Base-by-base conservation (phyloP, 345 rosid genomes). In the Linum trigynum region DNA sequence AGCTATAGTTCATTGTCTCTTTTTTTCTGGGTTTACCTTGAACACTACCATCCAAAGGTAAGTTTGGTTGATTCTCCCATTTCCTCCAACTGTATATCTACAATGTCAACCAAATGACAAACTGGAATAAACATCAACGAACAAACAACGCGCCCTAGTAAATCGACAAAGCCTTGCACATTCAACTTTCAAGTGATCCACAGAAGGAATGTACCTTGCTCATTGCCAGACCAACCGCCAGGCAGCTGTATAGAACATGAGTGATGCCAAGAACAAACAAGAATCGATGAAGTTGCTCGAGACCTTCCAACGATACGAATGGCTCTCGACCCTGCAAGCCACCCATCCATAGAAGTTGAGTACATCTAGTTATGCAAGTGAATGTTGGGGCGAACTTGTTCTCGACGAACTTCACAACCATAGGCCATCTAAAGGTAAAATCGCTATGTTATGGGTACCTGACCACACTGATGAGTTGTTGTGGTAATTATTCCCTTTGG, bases 1-100 rank as follows among this genome's bases (percentile, higher is more conserved):
- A 45, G 51, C 51, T 5, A 7, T 0, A 4, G 45, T 45, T 8
- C 51, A 45, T 9, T 23, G 1, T 23, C 32, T 23, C 32, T 23
- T 55, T 6, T 60, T 57, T 38, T 36, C 8, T 42, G 7, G 57
- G 63, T 39, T 39, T 78, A 87, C 98, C 97, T 77, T 77, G 86
- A 74, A 82, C 62, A 55, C 70, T 79, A 48, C 74, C 85, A 69
- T 87, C 96, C 65, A 81, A 71, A 57, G 72, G 68, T 65, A 75
- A 37, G 63, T 70, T 84, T 16, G 82, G 81, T 74, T 82, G 88
- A 73, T 78, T 76, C 80, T 92, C 95, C 95, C 95, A 87, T 71
- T 87, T 87, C 72, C 92, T 87, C 96, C 98, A 89, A 69, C 98
- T 90, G 81, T 87, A 90, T 61, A 87, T 90, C 96, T 87, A 76